A percentile compares a stretch with the other conserved stretches of the same genome.
These are phyloP conservation scores for Chalaropsis thielavioides DNA, from an alignment of 2,329 filamentous ascomycete species.

Conservation along the genomic window DNA sequence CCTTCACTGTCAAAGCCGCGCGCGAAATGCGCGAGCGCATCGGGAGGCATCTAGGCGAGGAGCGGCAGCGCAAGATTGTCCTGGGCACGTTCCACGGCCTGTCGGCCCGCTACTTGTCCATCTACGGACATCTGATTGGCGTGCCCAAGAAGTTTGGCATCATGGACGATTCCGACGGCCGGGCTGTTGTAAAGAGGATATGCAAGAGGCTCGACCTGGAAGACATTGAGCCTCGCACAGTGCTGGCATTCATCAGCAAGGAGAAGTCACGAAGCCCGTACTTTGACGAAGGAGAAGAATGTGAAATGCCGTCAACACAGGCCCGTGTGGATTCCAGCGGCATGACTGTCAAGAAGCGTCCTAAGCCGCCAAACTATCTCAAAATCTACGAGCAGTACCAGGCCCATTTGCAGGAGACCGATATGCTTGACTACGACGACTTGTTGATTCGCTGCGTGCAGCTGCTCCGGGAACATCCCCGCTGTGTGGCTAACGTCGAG, in stretches of 20 bases:
- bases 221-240: slow-evolving; percentile 50
- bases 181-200: slow-evolving; percentile 67
- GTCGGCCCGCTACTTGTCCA: slow-evolving; percentile 65
- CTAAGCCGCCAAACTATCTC: slow-evolving; percentile 45
- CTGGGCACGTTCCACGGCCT: slow-evolving; percentile 94
- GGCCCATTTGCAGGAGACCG: slow-evolving; percentile 55
- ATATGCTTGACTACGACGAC: slow-evolving; percentile 89
- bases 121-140: slow-evolving; percentile 74
- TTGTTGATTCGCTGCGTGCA: slow-evolving; percentile 71
- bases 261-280: slow-evolving; percentile 39
- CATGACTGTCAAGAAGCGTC: slow-evolving; percentile 21
- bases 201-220: slow-evolving; percentile 56
- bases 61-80: slow-evolving; percentile 59
- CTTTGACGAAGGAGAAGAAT: slow-evolving; percentile 6
- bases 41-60: slow-evolving; percentile 62
- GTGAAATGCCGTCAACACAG: slow-evolving; percentile 1
- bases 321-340: slow-evolving; percentile 11
- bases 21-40: slow-evolving; percentile 87
- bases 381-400: slow-evolving; percentile 64
- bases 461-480: slow-evolving; percentile 55
- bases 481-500: slow-evolving; percentile 79
- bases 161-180: slow-evolving; percentile 68
- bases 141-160: slow-evolving; percentile 77
- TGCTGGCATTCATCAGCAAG: slow-evolving; percentile 63
- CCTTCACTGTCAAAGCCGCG: slow-evolving; percentile 92